A percentile compares a stretch with the other conserved stretches of the same genome.
Conservation (phyloP, 129 eudicot species). For the Cynara cardunculus region DNA sequence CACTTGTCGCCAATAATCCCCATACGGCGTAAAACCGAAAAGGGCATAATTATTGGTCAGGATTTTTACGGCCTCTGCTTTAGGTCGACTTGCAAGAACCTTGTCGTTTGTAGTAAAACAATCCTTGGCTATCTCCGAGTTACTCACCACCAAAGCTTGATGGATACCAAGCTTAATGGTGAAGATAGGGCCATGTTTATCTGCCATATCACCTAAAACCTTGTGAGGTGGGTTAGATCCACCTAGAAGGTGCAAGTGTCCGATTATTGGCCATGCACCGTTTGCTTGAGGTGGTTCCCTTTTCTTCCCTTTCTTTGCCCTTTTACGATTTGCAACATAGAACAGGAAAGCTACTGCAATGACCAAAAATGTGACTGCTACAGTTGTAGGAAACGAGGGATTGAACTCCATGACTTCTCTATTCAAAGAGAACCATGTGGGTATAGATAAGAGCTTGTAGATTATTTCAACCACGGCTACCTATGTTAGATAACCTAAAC, state of each 20-base stretch:
- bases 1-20: slow-evolving; percentile 16
- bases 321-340: not conserved
- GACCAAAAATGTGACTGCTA: not conserved
- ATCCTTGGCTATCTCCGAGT: not conserved
- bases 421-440: not conserved
- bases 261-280: not conserved
- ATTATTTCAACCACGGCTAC: too few relatives aligned
- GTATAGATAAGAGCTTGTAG: too few relatives aligned
- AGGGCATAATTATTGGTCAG: slow-evolving; percentile 24
- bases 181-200: not conserved
- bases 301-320: not conserved
- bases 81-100: slow-evolving; percentile 10
- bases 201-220: not conserved
- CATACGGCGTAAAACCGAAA: slow-evolving; percentile 15
- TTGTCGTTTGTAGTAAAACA: not conserved
- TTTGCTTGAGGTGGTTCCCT: not conserved
- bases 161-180: not conserved
- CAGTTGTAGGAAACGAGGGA: not conserved
- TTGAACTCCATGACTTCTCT: not conserved
- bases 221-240: slow-evolving; percentile 10
- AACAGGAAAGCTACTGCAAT: not conserved
- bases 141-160: not conserved
- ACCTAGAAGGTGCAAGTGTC: slow-evolving; percentile 12
- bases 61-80: not conserved
- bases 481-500: too few relatives aligned